Evolutionary conservation across 2,329 filamentous ascomycete genomes (phyloP).

Genomic region (Alternaria panax): DNA sequence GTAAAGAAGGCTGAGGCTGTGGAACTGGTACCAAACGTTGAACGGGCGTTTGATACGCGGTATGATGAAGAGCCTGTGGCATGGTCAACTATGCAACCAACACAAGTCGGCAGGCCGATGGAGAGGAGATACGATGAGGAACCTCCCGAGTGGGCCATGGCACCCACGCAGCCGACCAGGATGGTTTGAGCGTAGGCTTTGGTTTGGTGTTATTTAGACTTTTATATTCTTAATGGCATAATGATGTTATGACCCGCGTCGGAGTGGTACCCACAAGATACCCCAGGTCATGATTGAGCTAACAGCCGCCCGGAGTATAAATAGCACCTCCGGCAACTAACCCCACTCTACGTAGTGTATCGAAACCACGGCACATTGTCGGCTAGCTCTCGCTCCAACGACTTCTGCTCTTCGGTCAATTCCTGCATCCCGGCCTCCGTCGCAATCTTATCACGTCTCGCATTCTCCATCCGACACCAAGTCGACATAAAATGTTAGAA

Average conservation of each 20-base stretch:
- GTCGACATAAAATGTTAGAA: conserved; percentile 64
- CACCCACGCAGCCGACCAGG: conserved; percentile 31
- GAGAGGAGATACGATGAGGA: conserved; percentile 18
- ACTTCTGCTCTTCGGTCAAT: conserved; percentile 63
- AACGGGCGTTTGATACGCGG: conserved; percentile 28
- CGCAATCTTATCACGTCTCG: conserved; percentile 57
- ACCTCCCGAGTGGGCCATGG: conserved; percentile 14
- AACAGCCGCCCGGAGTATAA: background rate
- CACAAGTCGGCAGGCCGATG: conserved; percentile 11
- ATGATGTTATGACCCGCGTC: conserved; percentile 20
- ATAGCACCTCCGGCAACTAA: background rate
- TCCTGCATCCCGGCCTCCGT: conserved; percentile 51
- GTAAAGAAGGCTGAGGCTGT: conserved; percentile 16
- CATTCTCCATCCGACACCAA: conserved; percentile 65
- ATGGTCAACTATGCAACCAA: conserved; percentile 26
- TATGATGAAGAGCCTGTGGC: conserved; percentile 29
- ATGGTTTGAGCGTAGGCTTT: conserved; percentile 19
- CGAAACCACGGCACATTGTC: conserved; percentile 61
- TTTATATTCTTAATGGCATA: conserved; percentile 22
- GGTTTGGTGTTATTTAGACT: background rate
- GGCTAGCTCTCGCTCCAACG: conserved; percentile 61
- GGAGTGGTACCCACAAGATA: background rate
- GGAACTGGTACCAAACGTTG: conserved; percentile 27
- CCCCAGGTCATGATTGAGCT: background rate
- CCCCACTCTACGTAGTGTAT: conserved; percentile 32